Evolutionary conservation across 2,329 filamentous ascomycete species (phyloP).

Genomic region (Fusarium aywerte): DNA sequence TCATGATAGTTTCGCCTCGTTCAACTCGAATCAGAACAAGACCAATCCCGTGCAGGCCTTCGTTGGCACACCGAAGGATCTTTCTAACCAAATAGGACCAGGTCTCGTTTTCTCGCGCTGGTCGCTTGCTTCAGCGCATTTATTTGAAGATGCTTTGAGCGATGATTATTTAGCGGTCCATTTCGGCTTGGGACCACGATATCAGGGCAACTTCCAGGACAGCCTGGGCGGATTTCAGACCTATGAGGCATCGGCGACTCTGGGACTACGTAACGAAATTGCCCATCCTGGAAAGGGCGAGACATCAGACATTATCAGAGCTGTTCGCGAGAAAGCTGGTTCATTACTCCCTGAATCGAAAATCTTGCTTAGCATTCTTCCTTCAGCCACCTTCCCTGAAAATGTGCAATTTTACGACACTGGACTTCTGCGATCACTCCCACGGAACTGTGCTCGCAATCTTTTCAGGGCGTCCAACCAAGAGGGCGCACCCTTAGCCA

Average conservation of each 20-base stretch:
- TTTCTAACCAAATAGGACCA: slow-evolving; percentile 79
- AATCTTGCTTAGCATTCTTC: slow-evolving; percentile 84
- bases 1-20: slow-evolving; percentile 76
- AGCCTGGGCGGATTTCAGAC: slow-evolving; percentile 96
- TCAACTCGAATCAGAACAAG: slow-evolving; percentile 67
- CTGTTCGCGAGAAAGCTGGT: slow-evolving; percentile 87
- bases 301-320: slow-evolving; percentile 88
- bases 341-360: slow-evolving; percentile 82
- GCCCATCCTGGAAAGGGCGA: slow-evolving; percentile 91
- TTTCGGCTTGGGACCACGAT: slow-evolving; percentile 87
- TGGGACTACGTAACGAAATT: slow-evolving; percentile 92
- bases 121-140: slow-evolving; percentile 88
- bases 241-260: slow-evolving; percentile 88
- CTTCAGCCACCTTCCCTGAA: slow-evolving; percentile 81
- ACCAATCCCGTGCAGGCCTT: slow-evolving; percentile 86
- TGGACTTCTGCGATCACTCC: slow-evolving; percentile 79
- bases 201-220: slow-evolving; percentile 96
- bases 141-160: slow-evolving; percentile 87
- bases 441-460: slow-evolving; percentile 75
- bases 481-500: slow-evolving; percentile 77
- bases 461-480: slow-evolving; percentile 53
- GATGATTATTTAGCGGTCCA: slow-evolving; percentile 94
- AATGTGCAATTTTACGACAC: slow-evolving; percentile 83
- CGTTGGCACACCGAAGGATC: slow-evolving; percentile 88
- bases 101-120: slow-evolving; percentile 81